Conservation (phyloP, 2,329 filamentous ascomycete species). For the Microdochium paspali region DNA sequence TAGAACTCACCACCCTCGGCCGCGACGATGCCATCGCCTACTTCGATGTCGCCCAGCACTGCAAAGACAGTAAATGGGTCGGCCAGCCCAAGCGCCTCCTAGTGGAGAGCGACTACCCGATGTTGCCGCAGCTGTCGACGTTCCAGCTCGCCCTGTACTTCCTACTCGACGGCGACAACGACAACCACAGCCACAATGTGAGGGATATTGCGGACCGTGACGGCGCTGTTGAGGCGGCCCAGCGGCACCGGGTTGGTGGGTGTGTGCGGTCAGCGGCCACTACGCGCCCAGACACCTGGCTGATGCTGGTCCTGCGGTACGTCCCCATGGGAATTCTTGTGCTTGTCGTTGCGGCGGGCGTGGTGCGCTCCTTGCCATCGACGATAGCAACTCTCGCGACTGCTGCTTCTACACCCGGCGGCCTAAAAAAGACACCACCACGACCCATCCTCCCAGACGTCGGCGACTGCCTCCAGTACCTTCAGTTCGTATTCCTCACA, state of each 20-base stretch:
- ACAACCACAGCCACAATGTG: not conserved
- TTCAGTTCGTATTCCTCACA: slow-evolving; percentile 65
- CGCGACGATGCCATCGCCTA: not conserved
- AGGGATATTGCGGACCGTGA: too few species aligned
- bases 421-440: not conserved
- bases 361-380: slow-evolving; percentile 9
- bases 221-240: too few species aligned
- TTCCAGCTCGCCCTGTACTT: not conserved
- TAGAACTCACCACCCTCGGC: not conserved
- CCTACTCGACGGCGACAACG: not conserved
- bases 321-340: not conserved
- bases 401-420: not conserved
- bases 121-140: not conserved
- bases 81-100: not conserved
- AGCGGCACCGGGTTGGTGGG: not conserved
- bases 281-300: not conserved
- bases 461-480: slow-evolving; percentile 58
- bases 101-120: not conserved
- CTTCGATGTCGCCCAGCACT: not conserved
- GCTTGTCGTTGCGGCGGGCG: not conserved
- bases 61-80: not conserved
- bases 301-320: not conserved
- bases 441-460: slow-evolving; percentile 10
- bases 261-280: not conserved
- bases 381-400: slow-evolving; percentile 5